A percentile compares a stretch with the other conserved stretches of the same genome.
phyloP scores from a whole-genome alignment of 495 filamentous ascomycete genomes.

The Bacidia gigantensis region DNA sequence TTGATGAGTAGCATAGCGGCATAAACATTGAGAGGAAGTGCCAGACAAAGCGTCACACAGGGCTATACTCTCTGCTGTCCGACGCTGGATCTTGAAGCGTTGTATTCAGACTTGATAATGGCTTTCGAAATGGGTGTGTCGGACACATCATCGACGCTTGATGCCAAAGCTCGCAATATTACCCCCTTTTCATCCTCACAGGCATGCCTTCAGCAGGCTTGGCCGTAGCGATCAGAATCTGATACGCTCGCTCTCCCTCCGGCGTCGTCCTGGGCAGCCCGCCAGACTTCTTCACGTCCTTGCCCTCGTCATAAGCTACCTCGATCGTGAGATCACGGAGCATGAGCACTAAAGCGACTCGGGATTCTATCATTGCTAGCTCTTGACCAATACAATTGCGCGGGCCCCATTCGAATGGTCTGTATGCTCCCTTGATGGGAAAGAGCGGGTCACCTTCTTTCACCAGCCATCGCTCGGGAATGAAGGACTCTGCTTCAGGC shows the following conservation, averaged over 20 bases:
- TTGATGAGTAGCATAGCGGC: too few relatives aligned
- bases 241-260: constrained; percentile 12
- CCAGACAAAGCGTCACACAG: too few relatives aligned
- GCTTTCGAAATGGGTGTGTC: too few relatives aligned
- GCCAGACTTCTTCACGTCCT: not conserved
- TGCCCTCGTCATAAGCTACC: constrained; percentile 28
- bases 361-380: constrained; percentile 35
- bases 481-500: constrained; percentile 15
- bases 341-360: constrained; percentile 31
- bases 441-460: constrained; percentile 11
- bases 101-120: too few relatives aligned
- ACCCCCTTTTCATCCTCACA: not conserved
- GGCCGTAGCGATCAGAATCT: not conserved
- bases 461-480: constrained; percentile 19
- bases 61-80: too few relatives aligned
- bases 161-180: too few relatives aligned
- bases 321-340: constrained; percentile 34
- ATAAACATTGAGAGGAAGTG: too few relatives aligned
- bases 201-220: constrained; percentile 10
- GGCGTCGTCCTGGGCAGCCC: constrained; percentile 1
- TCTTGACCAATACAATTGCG: constrained; percentile 42
- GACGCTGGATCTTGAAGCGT: too few relatives aligned
- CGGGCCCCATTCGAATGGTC: constrained; percentile 40
- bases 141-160: too few relatives aligned
- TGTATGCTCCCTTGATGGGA: constrained; percentile 30